A percentile compares a stretch with the other conserved stretches of the same genome.
These are phyloP conservation scores for Ceratobasidium sp. DNA, from an alignment of 1,284 basidiomycete genomes.

Conservation along the genomic window DNA sequence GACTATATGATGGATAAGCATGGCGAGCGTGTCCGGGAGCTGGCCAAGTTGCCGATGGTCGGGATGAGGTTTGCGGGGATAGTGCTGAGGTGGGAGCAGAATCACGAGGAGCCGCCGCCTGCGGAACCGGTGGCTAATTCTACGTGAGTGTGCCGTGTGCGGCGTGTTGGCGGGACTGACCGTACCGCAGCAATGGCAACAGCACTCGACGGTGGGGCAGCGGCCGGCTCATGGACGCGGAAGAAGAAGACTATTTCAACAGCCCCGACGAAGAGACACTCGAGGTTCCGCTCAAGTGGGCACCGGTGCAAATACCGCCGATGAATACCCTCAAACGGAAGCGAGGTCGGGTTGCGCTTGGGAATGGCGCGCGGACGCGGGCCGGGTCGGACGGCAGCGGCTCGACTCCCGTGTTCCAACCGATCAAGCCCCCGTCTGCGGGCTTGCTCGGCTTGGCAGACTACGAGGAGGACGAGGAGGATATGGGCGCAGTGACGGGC, in stretches of 20 bases:
- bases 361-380: constrained; percentile 51
- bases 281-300: constrained; percentile 48
- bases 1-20: constrained; percentile 85
- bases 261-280: constrained; percentile 74
- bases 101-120: constrained; percentile 79
- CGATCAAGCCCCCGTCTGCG: constrained; percentile 61
- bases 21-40: constrained; percentile 69
- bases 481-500: constrained; percentile 34
- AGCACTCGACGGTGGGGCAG: constrained; percentile 60
- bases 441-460: constrained; percentile 71
- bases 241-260: constrained; percentile 91
- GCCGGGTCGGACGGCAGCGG: constrained; percentile 55
- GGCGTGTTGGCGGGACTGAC: constrained; percentile 41
- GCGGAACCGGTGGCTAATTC: constrained; percentile 40
- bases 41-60: constrained; percentile 72
- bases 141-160: constrained; percentile 26
- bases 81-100: constrained; percentile 88
- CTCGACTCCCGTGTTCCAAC: constrained; percentile 58
- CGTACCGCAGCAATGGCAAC: constrained; percentile 50
- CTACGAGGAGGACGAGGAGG: constrained; percentile 74
- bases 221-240: constrained; percentile 67
- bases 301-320: constrained; percentile 44
- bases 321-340: constrained; percentile 66
- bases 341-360: constrained; percentile 55
- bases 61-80: constrained; percentile 77